Evolutionary conservation across 768 basidiomycete genomes (phyloP).

Genomic region (Rhodosporidiobolus odoratus): DNA sequence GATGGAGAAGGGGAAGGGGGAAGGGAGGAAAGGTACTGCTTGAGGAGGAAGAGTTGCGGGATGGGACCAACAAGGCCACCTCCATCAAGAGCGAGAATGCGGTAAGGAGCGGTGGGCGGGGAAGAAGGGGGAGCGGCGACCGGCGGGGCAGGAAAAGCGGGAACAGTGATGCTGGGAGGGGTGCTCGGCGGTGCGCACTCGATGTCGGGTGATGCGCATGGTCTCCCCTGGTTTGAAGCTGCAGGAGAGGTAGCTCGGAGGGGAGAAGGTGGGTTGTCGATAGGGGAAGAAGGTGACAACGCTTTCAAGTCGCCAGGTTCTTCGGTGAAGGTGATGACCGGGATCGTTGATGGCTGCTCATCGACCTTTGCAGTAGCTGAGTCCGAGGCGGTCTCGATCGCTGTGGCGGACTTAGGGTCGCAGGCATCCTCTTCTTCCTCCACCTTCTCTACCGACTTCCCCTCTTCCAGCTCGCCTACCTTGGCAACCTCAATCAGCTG

Average conservation of each 20-base stretch:
- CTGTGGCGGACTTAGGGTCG: background rate
- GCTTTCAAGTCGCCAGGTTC: background rate
- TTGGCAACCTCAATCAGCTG: too few species aligned
- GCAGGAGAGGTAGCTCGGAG: too few species aligned
- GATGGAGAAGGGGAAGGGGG: background rate
- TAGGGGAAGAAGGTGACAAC: too few species aligned
- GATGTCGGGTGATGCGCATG: too few species aligned
- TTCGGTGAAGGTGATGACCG: background rate
- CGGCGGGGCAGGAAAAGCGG: background rate
- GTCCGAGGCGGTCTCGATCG: background rate
- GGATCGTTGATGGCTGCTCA: background rate
- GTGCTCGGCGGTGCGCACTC: background rate
- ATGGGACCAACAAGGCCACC: slow-evolving; percentile 25
- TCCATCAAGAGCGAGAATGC: slow-evolving; percentile 30
- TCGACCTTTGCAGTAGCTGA: background rate
- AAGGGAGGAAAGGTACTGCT: background rate
- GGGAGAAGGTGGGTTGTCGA: too few species aligned
- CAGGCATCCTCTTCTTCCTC: background rate
- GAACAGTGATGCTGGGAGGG: background rate
- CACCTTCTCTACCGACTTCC: background rate
- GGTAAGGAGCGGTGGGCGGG: background rate
- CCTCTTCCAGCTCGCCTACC: background rate
- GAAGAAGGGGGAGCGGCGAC: background rate
- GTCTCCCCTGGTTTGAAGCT: too few species aligned
- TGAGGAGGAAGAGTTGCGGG: slow-evolving; percentile 24